Evolutionary conservation across 768 basidiomycete genomes (phyloP), one percentile per base, ranked within the genome.

Genomic region (Inosperma sp.): DNA sequence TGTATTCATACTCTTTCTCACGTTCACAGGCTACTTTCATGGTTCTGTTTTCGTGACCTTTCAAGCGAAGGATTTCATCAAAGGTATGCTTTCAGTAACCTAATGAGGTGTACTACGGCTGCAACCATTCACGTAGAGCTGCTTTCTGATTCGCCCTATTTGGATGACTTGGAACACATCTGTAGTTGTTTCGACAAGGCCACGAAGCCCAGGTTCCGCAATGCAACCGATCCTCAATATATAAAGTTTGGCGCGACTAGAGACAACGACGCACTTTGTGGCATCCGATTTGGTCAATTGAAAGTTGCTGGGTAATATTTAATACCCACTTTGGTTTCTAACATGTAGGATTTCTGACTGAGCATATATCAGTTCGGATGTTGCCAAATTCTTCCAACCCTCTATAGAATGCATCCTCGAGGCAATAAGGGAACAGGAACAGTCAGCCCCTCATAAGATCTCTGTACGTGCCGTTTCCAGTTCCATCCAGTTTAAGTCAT

Each of bases 281-380:
- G 68, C 29, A 80, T 80, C 50, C 67, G 65, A n/a, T 69, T 65
- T 31, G 78, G 79, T 2, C 73, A 75, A 48, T 64, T 79, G 49
- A 78, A 73, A 54, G 53, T 80, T 13, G 25, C 54, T 1, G 70
- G 72, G n/a, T n/a, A n/a, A n/a, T n/a, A n/a, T n/a, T n/a, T n/a
- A n/a, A n/a, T n/a, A n/a, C n/a, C n/a, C n/a, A n/a, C n/a, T n/a
- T n/a, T n/a, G n/a, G n/a, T n/a, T n/a, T n/a, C n/a, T n/a, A n/a
- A n/a, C n/a, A n/a, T n/a, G n/a, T n/a, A n/a, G n/a, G n/a, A n/a
- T n/a, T n/a, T n/a, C n/a, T n/a, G n/a, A n/a, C n/a, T n/a, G n/a
- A n/a, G n/a, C n/a, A n/a, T n/a, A n/a, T n/a, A n/a, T 21, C 14
- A 46, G 45, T 10, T 3, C 30, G 8, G 59, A 60, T 17, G 35